A percentile compares a stretch with the other conserved stretches of the same genome.
phyloP scores from a whole-genome alignment of 2,329 filamentous ascomycete species.

The Amauroascus niger region DNA sequence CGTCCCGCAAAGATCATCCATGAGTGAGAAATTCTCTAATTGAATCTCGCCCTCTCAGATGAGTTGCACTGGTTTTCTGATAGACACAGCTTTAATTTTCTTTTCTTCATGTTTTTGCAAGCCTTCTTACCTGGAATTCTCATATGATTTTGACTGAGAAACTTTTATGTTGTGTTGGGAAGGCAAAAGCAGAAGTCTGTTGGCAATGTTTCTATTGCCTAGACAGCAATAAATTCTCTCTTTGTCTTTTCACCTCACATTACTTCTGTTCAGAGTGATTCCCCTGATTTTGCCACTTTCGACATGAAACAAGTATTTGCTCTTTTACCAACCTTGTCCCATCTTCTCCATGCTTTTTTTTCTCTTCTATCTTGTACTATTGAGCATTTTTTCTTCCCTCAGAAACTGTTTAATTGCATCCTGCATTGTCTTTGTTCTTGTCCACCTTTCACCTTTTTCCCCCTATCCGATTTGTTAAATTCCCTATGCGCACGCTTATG shows the following conservation, averaged over 20 bases:
- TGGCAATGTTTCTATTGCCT: background rate
- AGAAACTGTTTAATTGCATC: background rate
- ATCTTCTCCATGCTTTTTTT: slow-evolving; percentile 12
- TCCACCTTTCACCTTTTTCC: background rate
- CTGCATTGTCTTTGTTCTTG: background rate
- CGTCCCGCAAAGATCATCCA: background rate
- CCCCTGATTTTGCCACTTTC: background rate
- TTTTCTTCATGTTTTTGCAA: background rate
- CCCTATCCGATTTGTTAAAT: no score
- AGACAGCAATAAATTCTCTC: background rate
- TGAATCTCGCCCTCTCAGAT: background rate
- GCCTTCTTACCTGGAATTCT: background rate
- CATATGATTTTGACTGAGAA: background rate
- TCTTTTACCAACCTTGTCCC: slow-evolving; percentile 9
- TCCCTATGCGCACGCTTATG: no score
- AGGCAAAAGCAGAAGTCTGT: background rate
- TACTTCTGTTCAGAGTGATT: slow-evolving; percentile 9
- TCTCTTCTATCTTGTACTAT: slow-evolving; percentile 11
- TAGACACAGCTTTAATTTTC: background rate
- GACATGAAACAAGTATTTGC: background rate
- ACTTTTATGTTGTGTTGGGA: background rate
- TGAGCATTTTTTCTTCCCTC: background rate
- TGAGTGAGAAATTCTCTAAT: background rate
- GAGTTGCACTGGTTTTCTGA: background rate
- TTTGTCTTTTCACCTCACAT: background rate